Percentiles rank a stretch among this genome's conserved stretches.
Conservation (phyloP, 768 basidiomycete species). For the Lentinula guzmanii region DNA sequence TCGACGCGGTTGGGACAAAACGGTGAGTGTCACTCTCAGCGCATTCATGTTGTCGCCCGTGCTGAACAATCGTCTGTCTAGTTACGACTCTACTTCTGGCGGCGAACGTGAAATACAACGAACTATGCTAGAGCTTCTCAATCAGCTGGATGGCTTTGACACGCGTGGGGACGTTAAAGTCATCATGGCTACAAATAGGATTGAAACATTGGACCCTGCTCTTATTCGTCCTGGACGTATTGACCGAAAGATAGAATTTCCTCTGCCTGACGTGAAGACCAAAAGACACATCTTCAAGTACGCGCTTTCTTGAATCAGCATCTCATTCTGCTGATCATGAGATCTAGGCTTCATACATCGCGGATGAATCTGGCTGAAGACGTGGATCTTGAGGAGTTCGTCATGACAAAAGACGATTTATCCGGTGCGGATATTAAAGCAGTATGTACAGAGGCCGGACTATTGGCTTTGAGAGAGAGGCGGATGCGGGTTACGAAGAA, state of each 20-base stretch:
- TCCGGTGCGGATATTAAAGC: constrained; percentile 99
- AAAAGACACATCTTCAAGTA: constrained; percentile 98
- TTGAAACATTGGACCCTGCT: constrained; percentile 95
- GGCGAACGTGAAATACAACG: constrained; percentile 99
- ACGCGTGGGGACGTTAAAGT: constrained; percentile 99
- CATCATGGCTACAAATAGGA: constrained; percentile 99
- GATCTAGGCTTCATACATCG: constrained; percentile 75
- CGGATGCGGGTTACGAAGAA: constrained; percentile 91
- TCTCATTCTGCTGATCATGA: neutral
- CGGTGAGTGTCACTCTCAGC: constrained; percentile 46
- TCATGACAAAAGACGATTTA: constrained; percentile 92
- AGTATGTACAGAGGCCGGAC: constrained; percentile 96
- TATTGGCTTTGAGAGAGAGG: constrained; percentile 89
- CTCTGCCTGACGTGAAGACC: constrained; percentile 95
- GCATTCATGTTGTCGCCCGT: neutral
- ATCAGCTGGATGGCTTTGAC: constrained; percentile 99
- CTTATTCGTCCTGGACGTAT: constrained; percentile 98
- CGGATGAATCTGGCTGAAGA: constrained; percentile 87
- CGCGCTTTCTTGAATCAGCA: constrained; percentile 11
- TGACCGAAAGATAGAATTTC: constrained; percentile 98
- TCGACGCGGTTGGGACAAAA: constrained; percentile 97
- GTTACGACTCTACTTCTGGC: constrained; percentile 97
- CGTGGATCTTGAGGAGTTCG: constrained; percentile 93
- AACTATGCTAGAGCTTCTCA: constrained; percentile 97
- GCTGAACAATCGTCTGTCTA: constrained; percentile 22